Conservation (phyloP, 1,284 basidiomycete species). For the Ustilago xerochloae region DNA sequence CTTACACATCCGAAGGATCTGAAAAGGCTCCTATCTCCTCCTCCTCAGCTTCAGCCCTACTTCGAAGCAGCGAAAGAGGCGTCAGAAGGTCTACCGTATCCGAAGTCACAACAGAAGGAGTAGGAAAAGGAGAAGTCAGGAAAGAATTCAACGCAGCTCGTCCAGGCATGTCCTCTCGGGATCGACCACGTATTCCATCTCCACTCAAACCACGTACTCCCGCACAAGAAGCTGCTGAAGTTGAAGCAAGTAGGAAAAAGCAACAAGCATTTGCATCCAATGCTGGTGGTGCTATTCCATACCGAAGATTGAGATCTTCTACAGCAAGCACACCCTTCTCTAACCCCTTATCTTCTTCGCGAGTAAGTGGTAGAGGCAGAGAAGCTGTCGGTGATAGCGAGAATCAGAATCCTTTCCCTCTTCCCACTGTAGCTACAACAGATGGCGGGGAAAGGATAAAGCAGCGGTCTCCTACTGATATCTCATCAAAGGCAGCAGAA, state of each 20-base stretch:
- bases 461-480: too few relatives aligned
- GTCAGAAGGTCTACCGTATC: conserved; percentile 25
- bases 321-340: conserved; percentile 24
- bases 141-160: conserved; percentile 19
- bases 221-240: conserved; percentile 19
- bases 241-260: neutral
- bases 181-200: conserved; percentile 41
- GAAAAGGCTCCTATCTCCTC: too few relatives aligned
- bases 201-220: conserved; percentile 34
- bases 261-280: conserved; percentile 7
- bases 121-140: neutral
- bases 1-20: neutral
- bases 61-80: conserved; percentile 5
- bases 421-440: neutral
- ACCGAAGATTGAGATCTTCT: conserved; percentile 13
- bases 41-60: neutral
- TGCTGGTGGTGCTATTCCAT: conserved; percentile 26
- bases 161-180: conserved; percentile 40
- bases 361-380: neutral
- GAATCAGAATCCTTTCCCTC: conserved; percentile 29
- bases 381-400: conserved; percentile 8
- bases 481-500: too few relatives aligned
- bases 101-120: conserved; percentile 1
- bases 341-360: neutral
- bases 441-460: neutral